A percentile compares a stretch with the other conserved stretches of the same genome.
phyloP scores from a whole-genome alignment of 2,329 filamentous ascomycete genomes.

The Exophiala alcalophila region DNA sequence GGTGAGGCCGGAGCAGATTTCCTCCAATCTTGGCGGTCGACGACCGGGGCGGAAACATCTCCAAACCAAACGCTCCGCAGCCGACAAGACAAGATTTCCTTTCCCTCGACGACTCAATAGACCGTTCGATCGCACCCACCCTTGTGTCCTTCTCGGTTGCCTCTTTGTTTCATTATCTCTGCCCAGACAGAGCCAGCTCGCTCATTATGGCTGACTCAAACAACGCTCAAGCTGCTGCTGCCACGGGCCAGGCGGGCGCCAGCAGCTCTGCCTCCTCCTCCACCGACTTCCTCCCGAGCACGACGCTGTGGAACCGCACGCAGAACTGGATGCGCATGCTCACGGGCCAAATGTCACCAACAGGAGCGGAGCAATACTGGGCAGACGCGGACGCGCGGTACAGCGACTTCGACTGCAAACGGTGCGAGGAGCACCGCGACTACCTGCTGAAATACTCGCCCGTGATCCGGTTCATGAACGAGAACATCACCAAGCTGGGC shows the following conservation, averaged over 20 bases:
- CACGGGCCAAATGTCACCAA: constrained; percentile 65
- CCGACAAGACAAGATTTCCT: too few relatives aligned
- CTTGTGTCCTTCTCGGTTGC: neutral
- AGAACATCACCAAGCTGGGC: constrained; percentile 76
- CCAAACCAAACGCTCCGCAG: too few relatives aligned
- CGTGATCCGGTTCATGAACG: constrained; percentile 78
- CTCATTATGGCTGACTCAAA: constrained; percentile 19
- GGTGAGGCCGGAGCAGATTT: too few relatives aligned
- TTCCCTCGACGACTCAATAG: too few relatives aligned
- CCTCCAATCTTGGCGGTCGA: too few relatives aligned
- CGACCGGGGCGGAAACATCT: too few relatives aligned
- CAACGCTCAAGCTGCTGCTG: neutral
- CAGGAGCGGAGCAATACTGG: constrained; percentile 73
- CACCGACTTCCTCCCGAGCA: constrained; percentile 33
- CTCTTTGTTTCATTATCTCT: neutral
- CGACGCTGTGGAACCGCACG: constrained; percentile 57
- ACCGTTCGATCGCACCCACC: too few relatives aligned
- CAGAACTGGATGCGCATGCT: constrained; percentile 83
- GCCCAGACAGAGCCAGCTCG: constrained; percentile 3
- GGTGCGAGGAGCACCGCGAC: constrained; percentile 77
- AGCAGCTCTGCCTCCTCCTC: constrained; percentile 22
- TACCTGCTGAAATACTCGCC: constrained; percentile 84
- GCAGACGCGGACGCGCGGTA: constrained; percentile 70
- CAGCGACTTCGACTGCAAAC: constrained; percentile 73
- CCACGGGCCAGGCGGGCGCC: neutral